Base-by-base conservation (phyloP, 108 stramenopile species). In the Skeletonema grethae region DNA sequence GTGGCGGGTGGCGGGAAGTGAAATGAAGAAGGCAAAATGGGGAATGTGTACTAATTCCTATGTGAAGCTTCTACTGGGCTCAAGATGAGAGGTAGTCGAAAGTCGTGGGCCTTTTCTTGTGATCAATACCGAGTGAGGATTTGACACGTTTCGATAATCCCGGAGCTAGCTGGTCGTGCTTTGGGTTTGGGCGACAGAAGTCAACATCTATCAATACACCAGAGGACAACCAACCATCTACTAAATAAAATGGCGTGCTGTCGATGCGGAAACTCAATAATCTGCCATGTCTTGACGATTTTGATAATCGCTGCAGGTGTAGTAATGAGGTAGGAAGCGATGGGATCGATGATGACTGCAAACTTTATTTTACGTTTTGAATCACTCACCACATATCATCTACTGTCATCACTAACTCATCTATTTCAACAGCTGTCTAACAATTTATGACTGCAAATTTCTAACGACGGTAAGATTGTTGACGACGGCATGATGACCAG, bases 271-370 rank as follows among this genome's bases (percentile, higher is more conserved):
- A 22, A 53, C 8, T n/a, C 50, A 53, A 53, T 53, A 24, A 2
- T 53, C 8, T 53, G 50, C 16, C 50, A 16, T 53, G 50, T 53
- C 5, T 22, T 53, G 22, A 24, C 50, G 50, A 24, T 7, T 22
- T 53, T 53, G 7, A 2, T 53, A 24, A 22, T 53, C 9, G 50
- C 50, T n/a, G 50, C 50, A 10, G 50, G 20, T 10, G 50, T 53
- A 53, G 50, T 53, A 7, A 53, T 53, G 50, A 53, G 50, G 50
- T 53, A 53, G 50, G 50, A 53, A 53, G 41, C 6, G 50, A 53
- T 22, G 41, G 0, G 50, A 53, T 22, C 22, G 20, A 53, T 53
- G 50, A 53, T 53, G 50, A 34, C 7, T 38, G 9, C 10, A 11
- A 9, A 38, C 36, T 38, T 38, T 7, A 4, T 7, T 34, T n/a